These are phyloP conservation scores for Pyrenula aspistea DNA, from an alignment of 495 filamentous ascomycete genomes.

Conservation along the genomic window DNA sequence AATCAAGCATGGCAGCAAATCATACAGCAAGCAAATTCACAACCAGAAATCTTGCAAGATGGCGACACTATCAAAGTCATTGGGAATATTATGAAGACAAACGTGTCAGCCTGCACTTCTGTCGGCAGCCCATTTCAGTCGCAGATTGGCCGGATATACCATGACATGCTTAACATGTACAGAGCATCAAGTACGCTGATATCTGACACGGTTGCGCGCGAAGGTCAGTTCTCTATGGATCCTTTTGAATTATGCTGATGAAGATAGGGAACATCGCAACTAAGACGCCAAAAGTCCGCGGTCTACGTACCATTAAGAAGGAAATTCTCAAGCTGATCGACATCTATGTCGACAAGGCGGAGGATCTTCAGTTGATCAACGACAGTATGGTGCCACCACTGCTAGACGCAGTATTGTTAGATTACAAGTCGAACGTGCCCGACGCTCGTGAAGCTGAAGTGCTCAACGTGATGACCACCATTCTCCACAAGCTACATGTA, in stretches of 20 bases:
- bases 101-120: conserved; percentile 91
- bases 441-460: conserved; percentile 96
- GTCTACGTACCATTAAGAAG: conserved; percentile 95
- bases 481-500: conserved; percentile 92
- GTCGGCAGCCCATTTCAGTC: conserved; percentile 96
- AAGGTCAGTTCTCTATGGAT: conserved; percentile 44
- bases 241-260: conserved; percentile 12
- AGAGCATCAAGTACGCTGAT: conserved; percentile 91
- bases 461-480: conserved; percentile 91
- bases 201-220: conserved; percentile 74
- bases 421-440: conserved; percentile 94
- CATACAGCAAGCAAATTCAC: conserved; percentile 68
- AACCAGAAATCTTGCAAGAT: conserved; percentile 76
- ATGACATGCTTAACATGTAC: conserved; percentile 99
- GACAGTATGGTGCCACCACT: conserved; percentile 90
- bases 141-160: conserved; percentile 95
- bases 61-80: conserved; percentile 93
- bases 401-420: conserved; percentile 86
- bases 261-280: conserved; percentile 74
- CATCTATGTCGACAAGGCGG: conserved; percentile 93
- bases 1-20: conserved; percentile 94
- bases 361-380: conserved; percentile 87
- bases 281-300: conserved; percentile 91
- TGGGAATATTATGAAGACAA: conserved; percentile 99
- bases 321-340: conserved; percentile 98